Conservation (phyloP, 495 filamentous ascomycete species). For the Hypoxylon cercidicola region DNA sequence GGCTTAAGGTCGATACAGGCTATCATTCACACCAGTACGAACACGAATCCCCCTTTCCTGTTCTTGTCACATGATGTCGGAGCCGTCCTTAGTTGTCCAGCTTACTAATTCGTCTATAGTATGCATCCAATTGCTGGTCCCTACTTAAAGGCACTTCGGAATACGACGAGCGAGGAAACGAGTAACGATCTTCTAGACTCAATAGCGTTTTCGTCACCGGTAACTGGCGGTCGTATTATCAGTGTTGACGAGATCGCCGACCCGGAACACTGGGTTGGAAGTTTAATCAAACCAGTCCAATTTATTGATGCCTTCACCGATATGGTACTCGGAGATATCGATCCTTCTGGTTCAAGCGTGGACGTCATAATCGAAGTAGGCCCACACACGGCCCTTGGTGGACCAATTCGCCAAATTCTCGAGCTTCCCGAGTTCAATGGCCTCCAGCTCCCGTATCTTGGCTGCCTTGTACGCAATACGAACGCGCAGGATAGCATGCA, state of each 20-base stretch:
- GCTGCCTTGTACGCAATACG: slow-evolving; percentile 22
- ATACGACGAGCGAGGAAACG: slow-evolving; percentile 16
- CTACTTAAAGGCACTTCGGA: too few species aligned
- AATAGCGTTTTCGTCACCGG: slow-evolving; percentile 44
- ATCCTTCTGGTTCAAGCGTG: slow-evolving; percentile 17
- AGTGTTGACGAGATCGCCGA: slow-evolving; percentile 9
- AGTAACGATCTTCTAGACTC: too few species aligned
- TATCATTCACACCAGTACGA: slow-evolving; percentile 51
- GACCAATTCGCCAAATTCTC: slow-evolving; percentile 37
- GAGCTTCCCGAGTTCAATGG: slow-evolving; percentile 1
- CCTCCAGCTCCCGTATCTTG: slow-evolving; percentile 12
- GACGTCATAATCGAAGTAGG: slow-evolving; percentile 50
- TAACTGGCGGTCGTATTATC: slow-evolving; percentile 16
- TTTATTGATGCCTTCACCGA: slow-evolving; percentile 51
- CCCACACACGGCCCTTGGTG: slow-evolving; percentile 54
- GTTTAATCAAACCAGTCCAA: slow-evolving; percentile 52
- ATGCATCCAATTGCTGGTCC: not conserved
- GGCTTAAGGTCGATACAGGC: slow-evolving; percentile 52
- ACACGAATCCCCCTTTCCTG: too few species aligned
- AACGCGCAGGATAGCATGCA: slow-evolving; percentile 38
- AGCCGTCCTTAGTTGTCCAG: too few species aligned
- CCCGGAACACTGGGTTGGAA: slow-evolving; percentile 53
- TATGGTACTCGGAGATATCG: slow-evolving; percentile 18
- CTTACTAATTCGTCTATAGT: too few species aligned
- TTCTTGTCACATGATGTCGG: too few species aligned